Conservation (phyloP, 441 rosid genomes). For the Viola pubescens region DNA sequence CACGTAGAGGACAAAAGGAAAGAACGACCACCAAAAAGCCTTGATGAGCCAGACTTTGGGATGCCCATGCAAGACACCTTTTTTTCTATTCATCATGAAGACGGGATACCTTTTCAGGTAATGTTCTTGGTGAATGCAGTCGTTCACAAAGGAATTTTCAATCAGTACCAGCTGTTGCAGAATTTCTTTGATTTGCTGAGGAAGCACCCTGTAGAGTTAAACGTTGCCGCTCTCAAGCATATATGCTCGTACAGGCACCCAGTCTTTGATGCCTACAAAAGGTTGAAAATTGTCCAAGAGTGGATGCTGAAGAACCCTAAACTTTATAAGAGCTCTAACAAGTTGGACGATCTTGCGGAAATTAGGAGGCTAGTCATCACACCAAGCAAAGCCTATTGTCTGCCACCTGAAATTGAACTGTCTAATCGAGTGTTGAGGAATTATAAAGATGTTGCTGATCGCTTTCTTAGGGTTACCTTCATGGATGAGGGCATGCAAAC, state of each 20-base stretch:
- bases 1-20: constrained; percentile 23
- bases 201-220: constrained; percentile 50
- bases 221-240: constrained; percentile 68
- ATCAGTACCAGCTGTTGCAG: constrained; percentile 56
- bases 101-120: constrained; percentile 57
- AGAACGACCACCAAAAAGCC: constrained; percentile 30
- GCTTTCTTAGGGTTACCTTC: constrained; percentile 79
- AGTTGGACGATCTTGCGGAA: constrained; percentile 48
- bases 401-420: constrained; percentile 84
- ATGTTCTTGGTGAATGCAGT: constrained; percentile 73
- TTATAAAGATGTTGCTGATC: constrained; percentile 52
- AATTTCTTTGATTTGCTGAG: constrained; percentile 59
- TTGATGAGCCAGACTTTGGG: constrained; percentile 63
- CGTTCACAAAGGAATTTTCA: constrained; percentile 65
- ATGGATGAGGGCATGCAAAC: constrained; percentile 85
- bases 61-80: constrained; percentile 42
- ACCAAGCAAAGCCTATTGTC: constrained; percentile 86
- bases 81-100: constrained; percentile 44
- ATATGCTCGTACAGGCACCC: constrained; percentile 58
- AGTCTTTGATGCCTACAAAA: constrained; percentile 51
- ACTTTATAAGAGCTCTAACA: constrained; percentile 33
- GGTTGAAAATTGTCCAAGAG: constrained; percentile 52
- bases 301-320: constrained; percentile 65
- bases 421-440: constrained; percentile 83
- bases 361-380: constrained; percentile 74